A percentile compares a stretch with the other conserved stretches of the same genome.
These are phyloP conservation scores for Chernovozyma aurita DNA, from an alignment of 1,139 yeast genomes.

Conservation along the genomic window DNA sequence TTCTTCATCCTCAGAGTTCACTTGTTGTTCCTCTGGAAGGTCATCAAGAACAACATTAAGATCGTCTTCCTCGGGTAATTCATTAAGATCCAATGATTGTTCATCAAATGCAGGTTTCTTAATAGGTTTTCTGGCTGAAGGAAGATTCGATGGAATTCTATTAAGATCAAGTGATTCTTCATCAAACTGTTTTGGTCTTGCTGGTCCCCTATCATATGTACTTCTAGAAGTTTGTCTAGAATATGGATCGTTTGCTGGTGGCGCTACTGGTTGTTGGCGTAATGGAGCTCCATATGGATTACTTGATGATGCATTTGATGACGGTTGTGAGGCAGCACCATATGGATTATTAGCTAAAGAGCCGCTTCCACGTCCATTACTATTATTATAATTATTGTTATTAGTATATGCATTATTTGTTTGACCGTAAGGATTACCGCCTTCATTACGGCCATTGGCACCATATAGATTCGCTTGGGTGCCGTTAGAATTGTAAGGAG, in stretches of 20 bases:
- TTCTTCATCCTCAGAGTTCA: conserved; percentile 71
- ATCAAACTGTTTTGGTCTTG: conserved; percentile 13
- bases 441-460: not conserved
- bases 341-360: conserved; percentile 7
- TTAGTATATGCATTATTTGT: not conserved
- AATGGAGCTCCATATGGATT: conserved; percentile 12
- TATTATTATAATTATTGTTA: too few relatives aligned
- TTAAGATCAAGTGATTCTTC: conserved; percentile 40
- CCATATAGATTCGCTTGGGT: not conserved
- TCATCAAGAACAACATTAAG: conserved; percentile 42
- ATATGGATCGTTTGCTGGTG: conserved; percentile 6
- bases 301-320: not conserved
- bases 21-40: conserved; percentile 42
- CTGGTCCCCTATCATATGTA: conserved; percentile 2
- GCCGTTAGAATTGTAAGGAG: not conserved
- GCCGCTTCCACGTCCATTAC: not conserved
- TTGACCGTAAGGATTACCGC: not conserved
- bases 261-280: not conserved
- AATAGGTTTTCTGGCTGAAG: conserved; percentile 19
- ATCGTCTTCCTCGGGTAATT: conserved; percentile 38
- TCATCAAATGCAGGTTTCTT: conserved; percentile 22
- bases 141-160: conserved; percentile 31
- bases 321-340: conserved; percentile 4
- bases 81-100: conserved; percentile 32
- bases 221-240: conserved; percentile 5